Percentiles rank a stretch among this genome's conserved stretches.
These are phyloP conservation scores for Solanum appendiculatum DNA, from an alignment of 257 asterid species.

Conservation along the genomic window DNA sequence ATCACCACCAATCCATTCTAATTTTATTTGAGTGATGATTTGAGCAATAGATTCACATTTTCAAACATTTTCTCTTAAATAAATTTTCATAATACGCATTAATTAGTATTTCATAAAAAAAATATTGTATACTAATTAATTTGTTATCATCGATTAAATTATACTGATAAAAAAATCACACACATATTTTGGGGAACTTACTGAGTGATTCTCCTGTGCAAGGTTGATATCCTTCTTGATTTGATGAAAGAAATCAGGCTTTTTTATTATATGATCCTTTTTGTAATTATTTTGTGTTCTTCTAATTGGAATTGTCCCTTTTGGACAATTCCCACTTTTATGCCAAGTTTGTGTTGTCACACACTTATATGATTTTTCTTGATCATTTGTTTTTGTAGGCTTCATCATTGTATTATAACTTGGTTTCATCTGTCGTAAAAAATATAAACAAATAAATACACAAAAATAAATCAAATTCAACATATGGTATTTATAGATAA, in stretches of 20 bases:
- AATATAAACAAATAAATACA: background rate
- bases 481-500: background rate
- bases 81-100: no score
- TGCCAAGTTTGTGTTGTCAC: slow-evolving; percentile 46
- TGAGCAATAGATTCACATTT: no score
- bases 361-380: background rate
- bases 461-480: background rate
- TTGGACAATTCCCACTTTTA: slow-evolving; percentile 56
- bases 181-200: background rate
- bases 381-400: background rate
- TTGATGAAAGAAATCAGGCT: background rate
- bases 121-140: no score
- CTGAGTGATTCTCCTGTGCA: slow-evolving; percentile 39
- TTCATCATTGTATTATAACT: slow-evolving; percentile 11
- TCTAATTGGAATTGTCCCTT: slow-evolving; percentile 57
- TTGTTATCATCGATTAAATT: background rate
- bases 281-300: slow-evolving; percentile 8
- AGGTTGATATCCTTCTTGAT: slow-evolving; percentile 14
- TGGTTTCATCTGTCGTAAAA: slow-evolving; percentile 15
- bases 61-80: no score
- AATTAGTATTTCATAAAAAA: no score
- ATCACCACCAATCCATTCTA: no score
- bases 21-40: no score
- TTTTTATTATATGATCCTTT: background rate
- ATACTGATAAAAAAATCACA: background rate